phyloP scores from a whole-genome alignment of 768 basidiomycete species.

The Lactarius sanguifluus region DNA sequence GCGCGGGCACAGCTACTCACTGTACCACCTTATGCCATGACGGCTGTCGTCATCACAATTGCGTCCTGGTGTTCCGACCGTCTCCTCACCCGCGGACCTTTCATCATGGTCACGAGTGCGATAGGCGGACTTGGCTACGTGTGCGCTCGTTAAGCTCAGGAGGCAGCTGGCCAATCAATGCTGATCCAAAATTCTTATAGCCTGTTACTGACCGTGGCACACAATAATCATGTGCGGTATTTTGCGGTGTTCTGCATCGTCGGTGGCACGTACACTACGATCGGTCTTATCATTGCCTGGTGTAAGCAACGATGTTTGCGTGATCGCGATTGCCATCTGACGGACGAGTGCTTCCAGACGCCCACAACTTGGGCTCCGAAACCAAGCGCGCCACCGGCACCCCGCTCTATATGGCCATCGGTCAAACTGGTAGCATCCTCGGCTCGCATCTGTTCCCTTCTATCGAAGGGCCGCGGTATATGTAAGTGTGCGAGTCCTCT shows the following conservation, averaged over 20 bases:
- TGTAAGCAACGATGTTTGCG: slow-evolving; percentile 45
- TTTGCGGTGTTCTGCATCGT: slow-evolving; percentile 79
- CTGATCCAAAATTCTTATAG: slow-evolving; percentile 34
- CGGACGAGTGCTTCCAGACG: slow-evolving; percentile 41
- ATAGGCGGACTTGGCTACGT: slow-evolving; percentile 63
- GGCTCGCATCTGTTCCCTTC: slow-evolving; percentile 73
- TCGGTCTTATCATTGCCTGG: slow-evolving; percentile 76
- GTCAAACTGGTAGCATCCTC: slow-evolving; percentile 74
- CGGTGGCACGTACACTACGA: slow-evolving; percentile 73
- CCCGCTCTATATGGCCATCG: slow-evolving; percentile 77
- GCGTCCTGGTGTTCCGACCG: slow-evolving; percentile 66
- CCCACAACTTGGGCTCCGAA: slow-evolving; percentile 77
- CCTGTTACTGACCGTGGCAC: slow-evolving; percentile 53
- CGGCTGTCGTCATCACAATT: slow-evolving; percentile 58
- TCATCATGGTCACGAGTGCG: slow-evolving; percentile 45
- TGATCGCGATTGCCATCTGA: slow-evolving; percentile 15
- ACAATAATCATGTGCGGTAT: slow-evolving; percentile 63
- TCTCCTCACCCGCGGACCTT: slow-evolving; percentile 57
- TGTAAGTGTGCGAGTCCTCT: slow-evolving; percentile 39
- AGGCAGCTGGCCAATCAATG: background rate
- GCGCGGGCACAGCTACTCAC: slow-evolving; percentile 71
- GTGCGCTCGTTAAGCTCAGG: slow-evolving; percentile 39
- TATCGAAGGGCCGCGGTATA: slow-evolving; percentile 61
- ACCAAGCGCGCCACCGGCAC: slow-evolving; percentile 75
- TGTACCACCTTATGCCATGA: slow-evolving; percentile 78